Evolutionary conservation across 225 moss, liverwort and hornwort genomes (phyloP), one percentile per base, ranked within the genome.

Genomic region (Thuidium tamariscinum): DNA sequence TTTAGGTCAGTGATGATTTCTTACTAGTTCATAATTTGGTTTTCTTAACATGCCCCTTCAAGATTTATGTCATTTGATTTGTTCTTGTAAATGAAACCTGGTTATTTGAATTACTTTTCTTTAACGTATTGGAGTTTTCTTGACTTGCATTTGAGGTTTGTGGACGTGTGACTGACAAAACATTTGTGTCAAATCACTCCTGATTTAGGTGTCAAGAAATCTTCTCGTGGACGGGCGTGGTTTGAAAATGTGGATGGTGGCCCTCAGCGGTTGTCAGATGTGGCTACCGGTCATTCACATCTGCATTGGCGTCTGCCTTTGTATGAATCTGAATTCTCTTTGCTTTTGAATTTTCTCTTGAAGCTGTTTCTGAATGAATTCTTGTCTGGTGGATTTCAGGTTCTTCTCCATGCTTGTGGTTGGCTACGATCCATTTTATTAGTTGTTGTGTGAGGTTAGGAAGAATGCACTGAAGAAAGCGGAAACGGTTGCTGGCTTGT

Each of bases 191-290:
- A 52, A 52, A 51, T 42, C 11, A n/a, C 16, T 37, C 15, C n/a
- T 80, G 70, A 49, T 71, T 37, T 37, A 86, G 91, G 84, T 57
- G 80, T 41, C 11, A 91, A 91, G 80, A 92, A 86, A 72, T 79
- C 91, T 79, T 79, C 79, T 54, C 88, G 93, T 44, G 92, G 91
- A 77, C 89, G 95, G 70, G 89, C 96, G 55, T 99, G 98, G 98
- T 89, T 99, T 86, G 93, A 92, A 30, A 89, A 57, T 80, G 90
- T 89, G 74, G 88, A 83, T 79, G 89, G 82, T 60, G 94, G 94
- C 67, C 98, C 98, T 68, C 98, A 97, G 78, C 94, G 98, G 17
- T 91, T 99, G 83, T 74, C 95, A 26, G 98, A 99, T 70, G 94
- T 99, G 49, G 88, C 87, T 67, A 92, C 92, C 85, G 96, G 94